These are phyloP conservation scores for Nectriaceae sp. DNA, from an alignment of 2,329 filamentous ascomycete species.

Conservation along the genomic window DNA sequence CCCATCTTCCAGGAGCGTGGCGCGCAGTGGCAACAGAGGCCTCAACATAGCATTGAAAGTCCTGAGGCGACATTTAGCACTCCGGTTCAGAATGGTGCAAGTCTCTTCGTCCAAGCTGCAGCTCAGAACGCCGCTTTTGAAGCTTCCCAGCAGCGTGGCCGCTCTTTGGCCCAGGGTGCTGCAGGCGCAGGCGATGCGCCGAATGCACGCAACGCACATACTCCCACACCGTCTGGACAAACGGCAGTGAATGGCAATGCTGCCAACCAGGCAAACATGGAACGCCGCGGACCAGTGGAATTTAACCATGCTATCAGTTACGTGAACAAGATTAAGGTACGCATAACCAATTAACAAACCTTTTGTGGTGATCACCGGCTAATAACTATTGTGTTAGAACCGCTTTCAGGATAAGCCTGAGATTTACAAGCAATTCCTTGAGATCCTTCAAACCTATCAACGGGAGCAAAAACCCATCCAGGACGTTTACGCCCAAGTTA, in stretches of 20 bases:
- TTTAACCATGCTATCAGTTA: constrained; percentile 99
- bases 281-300: constrained; percentile 92
- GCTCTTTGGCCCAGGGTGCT: constrained; percentile 28
- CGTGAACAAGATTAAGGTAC: constrained; percentile 98
- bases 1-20: constrained; percentile 50
- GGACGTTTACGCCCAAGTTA: constrained; percentile 97
- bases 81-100: constrained; percentile 52
- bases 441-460: constrained; percentile 97
- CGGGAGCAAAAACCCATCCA: constrained; percentile 97
- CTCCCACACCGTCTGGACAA: constrained; percentile 60
- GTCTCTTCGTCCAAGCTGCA: constrained; percentile 47
- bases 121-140: constrained; percentile 37
- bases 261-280: constrained; percentile 63
- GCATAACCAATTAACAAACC: constrained; percentile 26
- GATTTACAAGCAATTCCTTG: constrained; percentile 98
- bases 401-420: constrained; percentile 95
- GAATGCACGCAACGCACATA: constrained; percentile 55
- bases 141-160: constrained; percentile 33
- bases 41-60: constrained; percentile 62
- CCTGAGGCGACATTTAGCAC: constrained; percentile 64
- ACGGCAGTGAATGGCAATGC: constrained; percentile 63
- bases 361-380: neutral
- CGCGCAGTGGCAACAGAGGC: constrained; percentile 58
- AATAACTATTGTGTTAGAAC: constrained; percentile 60
- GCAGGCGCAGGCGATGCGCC: constrained; percentile 44